Base-by-base conservation (phyloP, 1,139 yeast species). In the Magnusiomyces fungicola region DNA sequence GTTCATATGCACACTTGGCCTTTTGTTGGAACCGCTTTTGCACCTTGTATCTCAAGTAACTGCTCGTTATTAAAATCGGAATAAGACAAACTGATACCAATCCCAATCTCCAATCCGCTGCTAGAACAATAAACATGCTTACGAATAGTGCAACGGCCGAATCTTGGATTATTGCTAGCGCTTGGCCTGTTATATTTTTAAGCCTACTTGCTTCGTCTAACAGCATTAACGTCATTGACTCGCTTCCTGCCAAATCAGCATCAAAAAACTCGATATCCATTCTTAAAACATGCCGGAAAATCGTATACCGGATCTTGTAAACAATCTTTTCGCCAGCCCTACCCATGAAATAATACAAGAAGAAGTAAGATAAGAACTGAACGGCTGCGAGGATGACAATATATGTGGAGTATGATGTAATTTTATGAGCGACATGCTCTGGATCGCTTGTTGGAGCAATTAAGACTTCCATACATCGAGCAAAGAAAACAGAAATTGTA, bases 241-340 rank as follows among this genome's bases (percentile, higher is more conserved):
- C 51, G 24, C 51, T 48, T 4, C 49, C 49, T n/a, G 37, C 19
- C 12, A 38, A 39, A 16, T 48, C 53, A 24, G 49, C 33, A 61
- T 89, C 97, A 62, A 82, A 88, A 64, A 87, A 88, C 58, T 83
- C 86, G 56, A 89, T 79, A 64, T 89, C 96, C 67, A 87, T 92
- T 24, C 84, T 76, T 56, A 88, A 47, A 47, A 61, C 56, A 49
- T 67, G 70, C 19, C 58, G 44, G 60, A 68, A 66, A 18, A 67
- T 59, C 7, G 55, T 49, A 48, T 57, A 55, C 5, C 71, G 63
- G 24, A 68, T 62, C 38, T 55, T 55, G 34, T 69, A 61, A 23
- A 67, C 69, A 24, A 68, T 56, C 32, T 61, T 54, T 33, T 61
- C 61, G 14, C 59, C 52, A 34, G 53, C 54, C 18, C 52, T 45